phyloP scores from a whole-genome alignment of 2,329 filamentous ascomycete genomes.

The Calonectria pauciramosa region DNA sequence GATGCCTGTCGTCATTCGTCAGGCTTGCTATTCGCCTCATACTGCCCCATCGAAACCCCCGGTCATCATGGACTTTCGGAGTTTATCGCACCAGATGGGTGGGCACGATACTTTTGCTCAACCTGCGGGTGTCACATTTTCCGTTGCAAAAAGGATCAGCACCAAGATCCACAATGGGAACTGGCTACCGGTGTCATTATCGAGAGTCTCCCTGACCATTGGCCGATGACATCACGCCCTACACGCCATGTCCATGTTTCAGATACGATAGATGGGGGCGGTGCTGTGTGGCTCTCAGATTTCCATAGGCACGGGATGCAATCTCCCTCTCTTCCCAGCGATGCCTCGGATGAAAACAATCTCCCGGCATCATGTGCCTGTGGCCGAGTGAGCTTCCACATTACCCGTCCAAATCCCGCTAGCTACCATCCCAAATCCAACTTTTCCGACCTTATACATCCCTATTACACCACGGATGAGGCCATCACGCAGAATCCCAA shows the following conservation, averaged over 20 bases:
- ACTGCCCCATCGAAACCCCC: conserved; percentile 47
- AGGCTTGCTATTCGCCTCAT: conserved; percentile 56
- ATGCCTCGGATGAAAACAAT: background rate
- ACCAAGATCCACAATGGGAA: conserved; percentile 44
- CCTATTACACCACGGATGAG: conserved; percentile 56
- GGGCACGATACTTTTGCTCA: conserved; percentile 54
- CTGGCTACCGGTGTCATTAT: conserved; percentile 55
- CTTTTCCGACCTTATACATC: conserved; percentile 67
- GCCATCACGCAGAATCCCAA: conserved; percentile 56
- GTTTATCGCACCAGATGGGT: conserved; percentile 10
- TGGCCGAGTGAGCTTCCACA: conserved; percentile 65
- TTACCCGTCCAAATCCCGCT: conserved; percentile 66
- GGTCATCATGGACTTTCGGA: conserved; percentile 26
- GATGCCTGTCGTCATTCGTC: conserved; percentile 48
- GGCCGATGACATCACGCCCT: background rate
- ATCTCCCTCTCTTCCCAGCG: background rate
- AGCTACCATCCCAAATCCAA: conserved; percentile 60
- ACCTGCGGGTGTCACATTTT: conserved; percentile 60
- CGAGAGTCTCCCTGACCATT: conserved; percentile 16
- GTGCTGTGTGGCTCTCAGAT: conserved; percentile 47
- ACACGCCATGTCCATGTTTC: conserved; percentile 42
- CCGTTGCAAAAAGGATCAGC: conserved; percentile 26
- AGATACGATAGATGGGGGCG: conserved; percentile 55
- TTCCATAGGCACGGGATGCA: background rate
- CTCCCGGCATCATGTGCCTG: conserved; percentile 48